phyloP scores from a whole-genome alignment of 2,329 filamentous ascomycete genomes.

The Blumeriella jaapii region DNA sequence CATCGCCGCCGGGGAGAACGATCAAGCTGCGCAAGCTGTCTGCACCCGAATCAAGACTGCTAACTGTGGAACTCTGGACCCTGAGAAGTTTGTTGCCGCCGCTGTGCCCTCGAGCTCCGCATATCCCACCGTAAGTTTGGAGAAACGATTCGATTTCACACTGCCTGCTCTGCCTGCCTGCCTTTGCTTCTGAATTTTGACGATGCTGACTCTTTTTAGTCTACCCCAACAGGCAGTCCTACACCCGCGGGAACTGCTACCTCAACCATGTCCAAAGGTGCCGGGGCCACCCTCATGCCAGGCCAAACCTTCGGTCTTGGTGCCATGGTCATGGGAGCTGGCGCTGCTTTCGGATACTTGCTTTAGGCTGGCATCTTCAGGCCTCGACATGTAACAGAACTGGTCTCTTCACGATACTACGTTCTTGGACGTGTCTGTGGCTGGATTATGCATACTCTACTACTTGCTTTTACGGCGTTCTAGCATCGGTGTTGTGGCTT shows the following conservation, averaged over 20 bases:
- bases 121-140: conserved; percentile 11
- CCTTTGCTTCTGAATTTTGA: too few relatives aligned
- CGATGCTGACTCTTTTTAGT: too few relatives aligned
- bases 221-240: conserved; percentile 18
- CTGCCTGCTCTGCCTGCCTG: too few relatives aligned
- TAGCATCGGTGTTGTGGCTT: conserved; percentile 27
- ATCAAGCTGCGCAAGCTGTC: conserved; percentile 33
- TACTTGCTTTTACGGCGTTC: conserved; percentile 19
- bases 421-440: conserved; percentile 7
- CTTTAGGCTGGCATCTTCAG: conserved; percentile 32
- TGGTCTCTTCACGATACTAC: background rate
- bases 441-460: conserved; percentile 21
- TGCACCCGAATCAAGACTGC: conserved; percentile 34
- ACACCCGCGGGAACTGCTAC: conserved; percentile 21
- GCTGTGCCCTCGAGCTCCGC: conserved; percentile 30
- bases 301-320: conserved; percentile 33
- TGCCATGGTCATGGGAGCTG: conserved; percentile 38
- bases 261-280: conserved; percentile 26
- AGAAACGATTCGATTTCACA: too few relatives aligned
- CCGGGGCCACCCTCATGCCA: conserved; percentile 31
- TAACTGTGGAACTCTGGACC: conserved; percentile 37
- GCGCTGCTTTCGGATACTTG: conserved; percentile 42
- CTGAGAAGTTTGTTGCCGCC: conserved; percentile 23
- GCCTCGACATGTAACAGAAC: conserved; percentile 5
- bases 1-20: conserved; percentile 33